Percentiles rank a stretch among this genome's conserved stretches.
phyloP scores from a whole-genome alignment of 768 basidiomycete species.

The Russula sp. region DNA sequence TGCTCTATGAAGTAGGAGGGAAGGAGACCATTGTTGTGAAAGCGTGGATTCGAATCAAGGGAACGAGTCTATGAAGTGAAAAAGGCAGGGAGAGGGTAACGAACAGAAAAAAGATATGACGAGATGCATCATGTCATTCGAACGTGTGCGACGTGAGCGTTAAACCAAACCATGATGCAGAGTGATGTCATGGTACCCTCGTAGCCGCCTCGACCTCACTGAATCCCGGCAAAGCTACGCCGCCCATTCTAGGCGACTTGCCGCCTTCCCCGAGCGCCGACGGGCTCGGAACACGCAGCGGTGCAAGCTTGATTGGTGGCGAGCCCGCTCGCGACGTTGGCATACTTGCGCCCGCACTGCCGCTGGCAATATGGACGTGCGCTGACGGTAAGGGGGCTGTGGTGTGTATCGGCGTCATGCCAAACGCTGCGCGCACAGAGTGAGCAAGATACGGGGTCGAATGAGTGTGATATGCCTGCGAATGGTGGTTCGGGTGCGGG shows the following conservation, averaged over 20 bases:
- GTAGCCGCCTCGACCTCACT: constrained; percentile 28
- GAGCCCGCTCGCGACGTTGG: constrained; percentile 58
- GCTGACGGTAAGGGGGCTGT: constrained; percentile 30
- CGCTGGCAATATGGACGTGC: constrained; percentile 12
- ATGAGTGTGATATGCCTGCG: constrained; percentile 18
- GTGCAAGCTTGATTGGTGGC: constrained; percentile 67
- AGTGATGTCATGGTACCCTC: constrained; percentile 10
- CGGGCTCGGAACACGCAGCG: constrained; percentile 44
- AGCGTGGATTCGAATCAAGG: not conserved
- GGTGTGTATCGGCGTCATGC: constrained; percentile 77
- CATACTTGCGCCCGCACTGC: constrained; percentile 21
- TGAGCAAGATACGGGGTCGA: constrained; percentile 52
- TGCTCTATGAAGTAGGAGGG: constrained; percentile 7
- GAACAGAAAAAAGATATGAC: not conserved
- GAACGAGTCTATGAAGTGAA: not conserved
- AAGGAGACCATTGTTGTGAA: not conserved
- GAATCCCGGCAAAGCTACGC: constrained; percentile 27
- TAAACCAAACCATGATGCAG: not conserved
- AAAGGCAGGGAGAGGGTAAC: not conserved
- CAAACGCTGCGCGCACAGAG: constrained; percentile 81
- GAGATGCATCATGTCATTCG: not conserved
- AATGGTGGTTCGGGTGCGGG: constrained; percentile 24
- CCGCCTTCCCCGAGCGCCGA: constrained; percentile 20
- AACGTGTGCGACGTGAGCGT: not conserved
- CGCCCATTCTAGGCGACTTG: constrained; percentile 18